A percentile compares a stretch with the other conserved stretches of the same genome.
These are phyloP conservation scores for Astrothelium subdiscretum DNA, from an alignment of 495 filamentous ascomycete species.

Conservation along the genomic window DNA sequence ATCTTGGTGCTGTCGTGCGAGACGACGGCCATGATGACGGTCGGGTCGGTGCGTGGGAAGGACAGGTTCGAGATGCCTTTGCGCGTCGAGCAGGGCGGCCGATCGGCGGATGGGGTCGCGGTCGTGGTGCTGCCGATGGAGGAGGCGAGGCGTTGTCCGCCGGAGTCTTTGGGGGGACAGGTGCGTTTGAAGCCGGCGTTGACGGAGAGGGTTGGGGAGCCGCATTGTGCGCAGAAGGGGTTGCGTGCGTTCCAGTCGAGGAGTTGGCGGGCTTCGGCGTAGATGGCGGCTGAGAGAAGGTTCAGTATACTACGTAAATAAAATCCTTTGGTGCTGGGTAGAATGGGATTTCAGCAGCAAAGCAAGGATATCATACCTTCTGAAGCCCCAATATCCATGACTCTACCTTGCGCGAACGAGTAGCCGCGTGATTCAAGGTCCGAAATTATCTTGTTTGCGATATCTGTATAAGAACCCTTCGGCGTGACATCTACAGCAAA, in stretches of 20 bases:
- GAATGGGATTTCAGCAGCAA: not conserved
- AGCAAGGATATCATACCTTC: constrained; percentile 40
- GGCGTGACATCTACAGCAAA: constrained; percentile 88
- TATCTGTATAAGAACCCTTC: constrained; percentile 42
- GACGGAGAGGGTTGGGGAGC: constrained; percentile 68
- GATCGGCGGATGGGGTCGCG: constrained; percentile 30
- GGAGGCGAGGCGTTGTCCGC: constrained; percentile 14
- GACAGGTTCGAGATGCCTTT: constrained; percentile 66
- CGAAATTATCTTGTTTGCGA: constrained; percentile 39
- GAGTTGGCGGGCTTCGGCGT: constrained; percentile 80
- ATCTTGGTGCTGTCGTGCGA: constrained; percentile 60
- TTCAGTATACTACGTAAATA: constrained; percentile 7
- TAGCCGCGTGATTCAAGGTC: constrained; percentile 47
- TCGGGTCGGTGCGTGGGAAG: constrained; percentile 93
- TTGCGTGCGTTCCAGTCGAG: constrained; percentile 93
- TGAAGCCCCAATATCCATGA: constrained; percentile 42
- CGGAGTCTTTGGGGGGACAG: constrained; percentile 67
- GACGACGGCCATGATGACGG: constrained; percentile 87
- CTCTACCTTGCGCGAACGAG: constrained; percentile 46
- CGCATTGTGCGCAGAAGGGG: constrained; percentile 82
- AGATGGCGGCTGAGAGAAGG: constrained; percentile 59
- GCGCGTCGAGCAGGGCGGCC: constrained; percentile 64
- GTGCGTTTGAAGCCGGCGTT: constrained; percentile 85
- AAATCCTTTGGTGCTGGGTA: not conserved
- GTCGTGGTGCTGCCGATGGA: constrained; percentile 28